Base-by-base conservation (phyloP, 2,329 filamentous ascomycete species). In the Elsinoe necatrix region DNA sequence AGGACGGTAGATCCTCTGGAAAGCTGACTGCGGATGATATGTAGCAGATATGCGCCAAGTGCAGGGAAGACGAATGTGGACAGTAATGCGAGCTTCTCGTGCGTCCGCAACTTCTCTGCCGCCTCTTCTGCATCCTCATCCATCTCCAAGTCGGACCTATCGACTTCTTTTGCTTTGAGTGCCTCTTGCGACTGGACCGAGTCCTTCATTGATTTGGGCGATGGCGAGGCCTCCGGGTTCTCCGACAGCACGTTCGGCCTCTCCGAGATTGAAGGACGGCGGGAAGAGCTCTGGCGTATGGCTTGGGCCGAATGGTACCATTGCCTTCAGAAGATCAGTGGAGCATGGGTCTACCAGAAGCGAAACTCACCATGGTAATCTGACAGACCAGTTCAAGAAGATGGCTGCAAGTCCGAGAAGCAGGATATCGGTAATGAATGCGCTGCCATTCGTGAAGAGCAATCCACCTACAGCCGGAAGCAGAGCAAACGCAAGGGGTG, bases 341-440 rank as follows among this genome's bases (percentile, higher is more conserved):
- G 14, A 16, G 34, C 16, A 11, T 20, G 11, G 23, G 14, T 6
- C 12, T 37, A 18, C 29, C 31, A 21, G 14, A 25, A 27, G 35
- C 2, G 54, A 16, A 54, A 63, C 80, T 68, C 75, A 91, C 91
- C 92, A 97, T 63, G 92, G 92, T 62, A 93, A 77, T 57, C 89
- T 85, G 42, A 96, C 86, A 50, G 88, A 91, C 89, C 90, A 96
- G 68, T 95, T 91, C 60, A 97, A 75, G 65, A 96, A 95, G 43
- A 96, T 80, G 3, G 86, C 88, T 1, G 88, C 87, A 60, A 97
- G 71, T 2, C 80, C 83, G 29, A 97, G 73, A 31, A 97, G 76
- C 64, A 93, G 85, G 25, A 95, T 72, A 70, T 97, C 92, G 0
- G 90, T 95, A 56, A 91, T 82, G 60, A 96, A 79, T 0, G 85